These are phyloP conservation scores for Fusarium floridanum DNA, from an alignment of 2,329 filamentous ascomycete genomes.

Conservation along the genomic window DNA sequence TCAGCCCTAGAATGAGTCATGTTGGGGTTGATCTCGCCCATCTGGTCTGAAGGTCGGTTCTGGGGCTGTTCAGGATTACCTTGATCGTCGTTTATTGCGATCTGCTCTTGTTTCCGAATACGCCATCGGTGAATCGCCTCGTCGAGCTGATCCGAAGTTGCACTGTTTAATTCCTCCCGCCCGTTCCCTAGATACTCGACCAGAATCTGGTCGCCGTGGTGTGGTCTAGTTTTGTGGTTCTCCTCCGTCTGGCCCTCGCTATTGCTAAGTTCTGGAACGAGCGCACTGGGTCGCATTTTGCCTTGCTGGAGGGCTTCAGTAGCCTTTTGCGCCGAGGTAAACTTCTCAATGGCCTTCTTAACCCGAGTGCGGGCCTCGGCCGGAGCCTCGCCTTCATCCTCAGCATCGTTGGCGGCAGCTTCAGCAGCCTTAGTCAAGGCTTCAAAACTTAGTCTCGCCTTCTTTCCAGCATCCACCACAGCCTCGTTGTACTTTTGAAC, in stretches of 20 bases:
- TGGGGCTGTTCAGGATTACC: constrained; percentile 49
- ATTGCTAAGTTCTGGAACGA: not conserved
- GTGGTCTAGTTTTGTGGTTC: not conserved
- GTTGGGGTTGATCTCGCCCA: constrained; percentile 50
- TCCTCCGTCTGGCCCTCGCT: not conserved
- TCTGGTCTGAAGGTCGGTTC: constrained; percentile 47
- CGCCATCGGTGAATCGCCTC: constrained; percentile 66
- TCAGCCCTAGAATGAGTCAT: constrained; percentile 27
- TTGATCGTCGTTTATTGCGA: constrained; percentile 49
- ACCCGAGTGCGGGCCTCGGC: not conserved
- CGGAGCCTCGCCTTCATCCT: not conserved
- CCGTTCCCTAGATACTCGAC: constrained; percentile 55
- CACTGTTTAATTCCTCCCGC: no score
- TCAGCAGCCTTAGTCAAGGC: not conserved
- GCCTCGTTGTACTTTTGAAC: not conserved
- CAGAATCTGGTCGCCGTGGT: constrained; percentile 49
- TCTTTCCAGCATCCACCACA: not conserved
- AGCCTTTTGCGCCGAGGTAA: not conserved
- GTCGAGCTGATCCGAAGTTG: constrained; percentile 64
- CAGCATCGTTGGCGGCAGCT: not conserved
- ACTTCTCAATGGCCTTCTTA: not conserved
- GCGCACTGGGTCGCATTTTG: not conserved
- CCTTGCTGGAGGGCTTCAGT: not conserved
- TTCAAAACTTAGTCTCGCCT: not conserved
- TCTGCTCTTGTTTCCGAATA: constrained; percentile 51